Percentiles rank a stretch among this genome's conserved stretches.
These are phyloP conservation scores for Fusarium sp. DNA, from an alignment of 2,329 filamentous ascomycete species.

Conservation along the genomic window DNA sequence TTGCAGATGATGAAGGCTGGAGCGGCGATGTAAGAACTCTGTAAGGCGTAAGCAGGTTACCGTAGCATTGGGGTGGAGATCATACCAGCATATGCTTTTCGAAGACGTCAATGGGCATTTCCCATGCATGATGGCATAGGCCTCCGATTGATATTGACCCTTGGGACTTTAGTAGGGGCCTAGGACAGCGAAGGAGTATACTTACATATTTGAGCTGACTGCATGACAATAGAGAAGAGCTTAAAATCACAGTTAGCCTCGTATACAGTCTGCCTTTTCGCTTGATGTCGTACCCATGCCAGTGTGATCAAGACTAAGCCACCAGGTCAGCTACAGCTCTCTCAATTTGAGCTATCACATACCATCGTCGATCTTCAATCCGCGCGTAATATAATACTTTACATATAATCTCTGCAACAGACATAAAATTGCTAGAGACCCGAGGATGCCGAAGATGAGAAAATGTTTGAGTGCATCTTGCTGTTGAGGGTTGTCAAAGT, in stretches of 20 bases:
- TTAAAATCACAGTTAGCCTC: not conserved
- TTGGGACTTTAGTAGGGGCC: not conserved
- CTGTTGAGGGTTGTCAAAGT: constrained; percentile 44
- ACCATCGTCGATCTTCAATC: constrained; percentile 32
- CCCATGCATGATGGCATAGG: constrained; percentile 41
- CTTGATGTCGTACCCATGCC: constrained; percentile 19
- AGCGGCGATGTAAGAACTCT: constrained; percentile 42
- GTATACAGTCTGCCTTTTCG: fast-evolving
- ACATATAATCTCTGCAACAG: constrained; percentile 44
- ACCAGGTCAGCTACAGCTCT: not conserved
- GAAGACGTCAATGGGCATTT: constrained; percentile 37
- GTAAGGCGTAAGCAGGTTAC: fast-evolving
- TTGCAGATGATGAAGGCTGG: constrained; percentile 47
- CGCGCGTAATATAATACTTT: constrained; percentile 31
- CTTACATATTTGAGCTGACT: constrained; percentile 38
- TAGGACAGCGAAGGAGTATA: fast-evolving
- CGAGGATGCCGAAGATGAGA: constrained; percentile 37
- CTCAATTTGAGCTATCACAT: not conserved
- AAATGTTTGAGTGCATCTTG: constrained; percentile 37
- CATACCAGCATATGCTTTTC: constrained; percentile 34
- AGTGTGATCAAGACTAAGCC: constrained; percentile 6
- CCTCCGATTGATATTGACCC: constrained; percentile 42
- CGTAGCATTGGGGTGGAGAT: fast-evolving
- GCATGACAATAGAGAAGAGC: constrained; percentile 37
- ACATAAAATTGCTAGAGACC: constrained; percentile 22